Evolutionary conservation across 768 basidiomycete species (phyloP).

Genomic region (Arthromyces matolae): DNA sequence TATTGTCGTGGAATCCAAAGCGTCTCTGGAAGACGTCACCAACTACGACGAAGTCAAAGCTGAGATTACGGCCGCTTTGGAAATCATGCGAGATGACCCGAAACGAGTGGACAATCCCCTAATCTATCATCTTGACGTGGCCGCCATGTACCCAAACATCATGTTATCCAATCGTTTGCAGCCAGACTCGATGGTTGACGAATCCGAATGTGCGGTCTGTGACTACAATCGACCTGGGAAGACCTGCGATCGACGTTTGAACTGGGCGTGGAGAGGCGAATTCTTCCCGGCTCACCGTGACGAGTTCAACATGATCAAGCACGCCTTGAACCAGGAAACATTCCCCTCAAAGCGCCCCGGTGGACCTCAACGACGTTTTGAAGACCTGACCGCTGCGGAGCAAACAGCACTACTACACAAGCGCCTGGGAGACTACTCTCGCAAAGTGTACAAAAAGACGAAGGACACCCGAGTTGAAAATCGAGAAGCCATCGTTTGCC

Average conservation of each 20-base stretch:
- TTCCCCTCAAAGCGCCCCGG: conserved; percentile 82
- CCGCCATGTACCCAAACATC: conserved; percentile 99
- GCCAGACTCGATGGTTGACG: conserved; percentile 96
- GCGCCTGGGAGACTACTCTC: conserved; percentile 95
- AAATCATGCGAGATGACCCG: conserved; percentile 88
- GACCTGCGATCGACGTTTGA: conserved; percentile 85
- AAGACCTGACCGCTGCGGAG: conserved; percentile 78
- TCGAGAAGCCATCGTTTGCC: conserved; percentile 93
- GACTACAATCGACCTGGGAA: conserved; percentile 98
- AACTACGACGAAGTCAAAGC: conserved; percentile 93
- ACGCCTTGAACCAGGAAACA: conserved; percentile 90
- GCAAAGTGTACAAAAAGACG: conserved; percentile 97
- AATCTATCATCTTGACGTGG: conserved; percentile 98
- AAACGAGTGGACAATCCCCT: conserved; percentile 86
- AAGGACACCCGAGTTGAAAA: conserved; percentile 96
- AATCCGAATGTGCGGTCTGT: conserved; percentile 95
- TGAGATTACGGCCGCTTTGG: conserved; percentile 73
- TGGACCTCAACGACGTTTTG: conserved; percentile 73
- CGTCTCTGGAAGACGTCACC: conserved; percentile 75
- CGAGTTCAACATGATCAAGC: conserved; percentile 98
- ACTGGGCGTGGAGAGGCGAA: conserved; percentile 99
- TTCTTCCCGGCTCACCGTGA: conserved; percentile 97
- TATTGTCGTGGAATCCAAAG: conserved; percentile 80
- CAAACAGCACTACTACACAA: conserved; percentile 93
- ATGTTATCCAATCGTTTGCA: conserved; percentile 99